phyloP scores from a whole-genome alignment of 768 basidiomycete genomes.

The Lactarius deliciosus region DNA sequence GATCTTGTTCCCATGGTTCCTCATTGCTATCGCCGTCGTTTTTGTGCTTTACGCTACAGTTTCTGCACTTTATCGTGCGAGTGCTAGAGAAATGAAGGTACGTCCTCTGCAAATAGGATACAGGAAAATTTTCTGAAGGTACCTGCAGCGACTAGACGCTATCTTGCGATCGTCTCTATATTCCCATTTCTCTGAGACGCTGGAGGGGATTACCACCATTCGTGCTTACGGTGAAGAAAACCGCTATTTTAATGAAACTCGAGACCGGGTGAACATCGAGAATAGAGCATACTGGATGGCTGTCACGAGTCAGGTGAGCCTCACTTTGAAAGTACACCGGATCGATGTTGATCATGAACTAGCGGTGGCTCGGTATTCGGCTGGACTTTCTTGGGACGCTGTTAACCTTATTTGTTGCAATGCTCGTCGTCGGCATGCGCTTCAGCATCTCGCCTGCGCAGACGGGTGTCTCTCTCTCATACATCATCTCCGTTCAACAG shows the following conservation, averaged over 20 bases:
- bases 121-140: constrained; percentile 2
- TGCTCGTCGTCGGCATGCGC: constrained; percentile 73
- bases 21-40: constrained; percentile 67
- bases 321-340: too few relatives aligned
- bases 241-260: constrained; percentile 75
- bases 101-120: neutral
- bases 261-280: constrained; percentile 75
- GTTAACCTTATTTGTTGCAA: constrained; percentile 66
- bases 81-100: constrained; percentile 83
- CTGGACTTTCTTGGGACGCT: constrained; percentile 83
- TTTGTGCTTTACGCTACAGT: constrained; percentile 64
- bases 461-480: constrained; percentile 74
- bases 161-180: constrained; percentile 88
- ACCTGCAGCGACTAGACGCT: constrained; percentile 61
- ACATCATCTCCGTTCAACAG: constrained; percentile 78
- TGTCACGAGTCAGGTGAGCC: constrained; percentile 41
- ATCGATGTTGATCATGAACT: constrained; percentile 44
- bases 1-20: constrained; percentile 80
- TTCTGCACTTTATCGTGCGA: constrained; percentile 80
- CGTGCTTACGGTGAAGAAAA: constrained; percentile 80
- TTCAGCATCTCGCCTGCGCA: constrained; percentile 77
- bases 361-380: constrained; percentile 86
- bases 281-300: constrained; percentile 90
- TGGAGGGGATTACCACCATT: constrained; percentile 84
- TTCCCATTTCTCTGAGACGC: constrained; percentile 88